Evolutionary conservation across 176 grass and related monocot species (phyloP).

Genomic region (Leersia perrieri): DNA sequence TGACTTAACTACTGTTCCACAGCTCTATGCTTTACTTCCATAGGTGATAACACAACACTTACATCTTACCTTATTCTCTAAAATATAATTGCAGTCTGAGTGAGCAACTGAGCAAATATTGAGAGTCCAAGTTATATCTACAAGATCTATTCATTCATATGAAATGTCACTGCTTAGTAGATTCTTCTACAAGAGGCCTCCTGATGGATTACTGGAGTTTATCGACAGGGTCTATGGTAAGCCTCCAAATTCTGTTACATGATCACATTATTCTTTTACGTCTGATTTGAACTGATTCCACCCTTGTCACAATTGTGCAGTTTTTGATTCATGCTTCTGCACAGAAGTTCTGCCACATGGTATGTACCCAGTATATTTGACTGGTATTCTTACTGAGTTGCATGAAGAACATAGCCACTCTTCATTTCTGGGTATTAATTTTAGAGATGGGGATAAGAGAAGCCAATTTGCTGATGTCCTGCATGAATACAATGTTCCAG

Average conservation of each 20-base stretch:
- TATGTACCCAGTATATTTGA: constrained; percentile 88
- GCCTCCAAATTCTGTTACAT: constrained; percentile 13
- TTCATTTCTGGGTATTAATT: constrained; percentile 89
- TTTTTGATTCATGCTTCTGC: constrained; percentile 99
- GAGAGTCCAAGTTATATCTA: constrained; percentile 7
- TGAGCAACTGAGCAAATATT: constrained; percentile 5
- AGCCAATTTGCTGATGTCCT: constrained; percentile 84
- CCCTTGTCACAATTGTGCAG: constrained; percentile 47
- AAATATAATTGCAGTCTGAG: constrained; percentile 17
- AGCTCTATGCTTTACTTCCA: constrained; percentile 9
- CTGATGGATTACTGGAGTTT: constrained; percentile 95
- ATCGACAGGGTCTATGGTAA: constrained; percentile 90
- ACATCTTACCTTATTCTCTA: constrained; percentile 7
- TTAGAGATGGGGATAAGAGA: constrained; percentile 90
- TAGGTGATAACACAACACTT: neutral
- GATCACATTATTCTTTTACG: neutral
- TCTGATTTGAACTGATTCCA: constrained; percentile 16
- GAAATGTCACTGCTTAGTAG: constrained; percentile 99
- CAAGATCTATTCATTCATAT: constrained; percentile 36
- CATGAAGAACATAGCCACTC: constrained; percentile 82
- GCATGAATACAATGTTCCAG: constrained; percentile 66
- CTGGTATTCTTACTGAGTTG: constrained; percentile 75
- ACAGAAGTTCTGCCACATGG: constrained; percentile 85
- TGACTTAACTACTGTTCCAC: neutral
- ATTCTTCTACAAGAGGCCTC: constrained; percentile 98